These are phyloP conservation scores for Malania oleifera DNA, from an alignment of 164 flowering plant species.

Conservation along the genomic window DNA sequence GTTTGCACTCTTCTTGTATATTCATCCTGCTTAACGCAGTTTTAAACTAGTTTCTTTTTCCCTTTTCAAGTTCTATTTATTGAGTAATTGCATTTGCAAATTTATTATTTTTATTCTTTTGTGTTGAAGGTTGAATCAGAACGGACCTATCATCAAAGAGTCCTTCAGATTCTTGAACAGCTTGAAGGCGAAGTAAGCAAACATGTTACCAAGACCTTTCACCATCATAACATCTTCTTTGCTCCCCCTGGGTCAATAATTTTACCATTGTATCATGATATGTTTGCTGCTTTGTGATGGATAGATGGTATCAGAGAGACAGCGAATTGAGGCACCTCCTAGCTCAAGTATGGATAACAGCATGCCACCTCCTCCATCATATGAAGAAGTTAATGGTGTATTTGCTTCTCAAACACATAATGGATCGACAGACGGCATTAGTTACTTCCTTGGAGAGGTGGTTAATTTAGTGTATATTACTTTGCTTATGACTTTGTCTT, in stretches of 20 bases:
- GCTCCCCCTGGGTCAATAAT: background rate
- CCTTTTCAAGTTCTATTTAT: background rate
- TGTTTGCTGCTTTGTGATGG: slow-evolving; percentile 1
- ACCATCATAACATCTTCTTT: background rate
- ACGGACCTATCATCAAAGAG: slow-evolving; percentile 67
- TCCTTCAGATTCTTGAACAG: slow-evolving; percentile 80
- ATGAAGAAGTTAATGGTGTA: slow-evolving; percentile 62
- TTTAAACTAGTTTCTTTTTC: background rate
- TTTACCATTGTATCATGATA: background rate
- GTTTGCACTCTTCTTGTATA: background rate
- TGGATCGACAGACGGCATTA: slow-evolving; percentile 50
- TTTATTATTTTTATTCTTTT: slow-evolving; percentile 8
- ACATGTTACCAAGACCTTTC: background rate
- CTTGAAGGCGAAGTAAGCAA: slow-evolving; percentile 73
- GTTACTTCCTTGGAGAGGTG: slow-evolving; percentile 92
- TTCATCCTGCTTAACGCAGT: too few relatives aligned
- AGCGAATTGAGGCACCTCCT: slow-evolving; percentile 75
- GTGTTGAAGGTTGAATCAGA: slow-evolving; percentile 80
- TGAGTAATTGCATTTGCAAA: background rate
- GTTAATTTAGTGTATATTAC: background rate
- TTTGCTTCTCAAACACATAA: slow-evolving; percentile 46
- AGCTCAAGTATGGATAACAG: slow-evolving; percentile 30
- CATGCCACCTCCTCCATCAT: slow-evolving; percentile 73
- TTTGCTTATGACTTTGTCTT: background rate
- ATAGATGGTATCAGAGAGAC: slow-evolving; percentile 78